Conservation (phyloP, 768 basidiomycete species). For the Suillus lakei region DNA sequence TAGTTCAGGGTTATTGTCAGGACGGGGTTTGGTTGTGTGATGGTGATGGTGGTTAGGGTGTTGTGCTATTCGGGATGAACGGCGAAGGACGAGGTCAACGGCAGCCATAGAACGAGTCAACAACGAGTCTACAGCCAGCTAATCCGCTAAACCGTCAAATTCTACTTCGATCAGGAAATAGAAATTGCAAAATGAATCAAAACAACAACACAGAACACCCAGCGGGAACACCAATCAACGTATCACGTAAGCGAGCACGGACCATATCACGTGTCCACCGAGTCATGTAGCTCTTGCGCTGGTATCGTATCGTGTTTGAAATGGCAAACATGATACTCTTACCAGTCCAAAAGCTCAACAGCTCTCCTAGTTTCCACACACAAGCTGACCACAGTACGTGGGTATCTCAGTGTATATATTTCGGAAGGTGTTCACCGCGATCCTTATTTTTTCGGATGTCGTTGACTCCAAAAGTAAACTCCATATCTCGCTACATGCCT, state of each 20-base stretch:
- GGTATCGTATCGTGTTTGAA: too few relatives aligned
- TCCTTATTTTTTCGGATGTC: too few relatives aligned
- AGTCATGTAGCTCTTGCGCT: too few relatives aligned
- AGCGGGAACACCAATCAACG: slow-evolving; percentile 3
- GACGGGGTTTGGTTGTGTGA: slow-evolving; percentile 4
- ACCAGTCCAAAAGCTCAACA: too few relatives aligned
- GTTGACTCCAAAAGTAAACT: too few relatives aligned
- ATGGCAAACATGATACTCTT: too few relatives aligned
- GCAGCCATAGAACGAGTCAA: slow-evolving; percentile 4
- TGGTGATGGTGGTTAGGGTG: slow-evolving; percentile 1
- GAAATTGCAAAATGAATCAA: slow-evolving; percentile 5
- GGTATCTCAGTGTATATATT: too few relatives aligned
- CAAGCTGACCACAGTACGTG: too few relatives aligned
- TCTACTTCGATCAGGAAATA: slow-evolving; percentile 7
- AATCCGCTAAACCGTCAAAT: not conserved
- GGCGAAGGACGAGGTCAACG: slow-evolving; percentile 8
- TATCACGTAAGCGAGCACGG: slow-evolving; percentile 6
- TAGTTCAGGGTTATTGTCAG: not conserved
- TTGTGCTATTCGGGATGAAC: slow-evolving; percentile 10
- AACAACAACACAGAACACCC: not conserved
- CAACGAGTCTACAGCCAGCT: not conserved
- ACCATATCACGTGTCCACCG: slow-evolving; percentile 6
- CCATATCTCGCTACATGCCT: too few relatives aligned
- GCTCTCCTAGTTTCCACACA: too few relatives aligned
- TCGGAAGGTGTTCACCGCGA: too few relatives aligned